These are phyloP conservation scores for Geotrichum candidum DNA, from an alignment of 1,139 yeast genomes.

Conservation along the genomic window DNA sequence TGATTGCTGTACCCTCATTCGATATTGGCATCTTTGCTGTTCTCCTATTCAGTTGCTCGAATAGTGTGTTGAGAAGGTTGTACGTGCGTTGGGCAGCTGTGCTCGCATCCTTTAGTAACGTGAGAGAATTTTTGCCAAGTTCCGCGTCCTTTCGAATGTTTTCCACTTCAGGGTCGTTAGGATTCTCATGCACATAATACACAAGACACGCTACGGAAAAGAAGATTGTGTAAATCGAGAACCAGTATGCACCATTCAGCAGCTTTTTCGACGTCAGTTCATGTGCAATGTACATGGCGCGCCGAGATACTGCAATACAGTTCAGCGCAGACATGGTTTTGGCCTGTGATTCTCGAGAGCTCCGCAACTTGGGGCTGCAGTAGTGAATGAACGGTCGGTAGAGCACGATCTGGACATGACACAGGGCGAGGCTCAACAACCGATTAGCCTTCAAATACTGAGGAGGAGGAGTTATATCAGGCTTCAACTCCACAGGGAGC, in stretches of 20 bases:
- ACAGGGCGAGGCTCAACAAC: slow-evolving; percentile 66
- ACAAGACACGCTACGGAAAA: slow-evolving; percentile 84
- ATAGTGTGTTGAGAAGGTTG: slow-evolving; percentile 70
- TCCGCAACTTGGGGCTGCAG: slow-evolving; percentile 44
- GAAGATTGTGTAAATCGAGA: slow-evolving; percentile 81
- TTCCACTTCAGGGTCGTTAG: slow-evolving; percentile 44
- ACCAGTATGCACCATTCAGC: slow-evolving; percentile 87
- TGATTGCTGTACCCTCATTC: not conserved
- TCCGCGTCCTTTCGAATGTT: slow-evolving; percentile 69
- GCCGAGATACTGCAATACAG: slow-evolving; percentile 78
- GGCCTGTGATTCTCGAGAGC: slow-evolving; percentile 49
- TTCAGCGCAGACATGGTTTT: slow-evolving; percentile 55
- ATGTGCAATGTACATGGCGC: slow-evolving; percentile 76
- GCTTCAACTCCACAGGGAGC: slow-evolving; percentile 66
- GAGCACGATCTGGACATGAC: slow-evolving; percentile 77
- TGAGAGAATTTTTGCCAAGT: slow-evolving; percentile 68
- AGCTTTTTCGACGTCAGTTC: slow-evolving; percentile 72
- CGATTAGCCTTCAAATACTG: slow-evolving; percentile 69
- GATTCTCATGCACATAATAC: slow-evolving; percentile 74
- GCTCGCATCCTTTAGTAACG: slow-evolving; percentile 63
- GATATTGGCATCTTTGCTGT: slow-evolving; percentile 17
- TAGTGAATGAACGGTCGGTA: slow-evolving; percentile 90
- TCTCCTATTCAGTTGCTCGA: slow-evolving; percentile 53
- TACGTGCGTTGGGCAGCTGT: slow-evolving; percentile 76
- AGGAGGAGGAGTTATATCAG: slow-evolving; percentile 57